phyloP scores from a whole-genome alignment of 2,329 filamentous ascomycete species.

The Monilinia vaccinii-corymbosi region DNA sequence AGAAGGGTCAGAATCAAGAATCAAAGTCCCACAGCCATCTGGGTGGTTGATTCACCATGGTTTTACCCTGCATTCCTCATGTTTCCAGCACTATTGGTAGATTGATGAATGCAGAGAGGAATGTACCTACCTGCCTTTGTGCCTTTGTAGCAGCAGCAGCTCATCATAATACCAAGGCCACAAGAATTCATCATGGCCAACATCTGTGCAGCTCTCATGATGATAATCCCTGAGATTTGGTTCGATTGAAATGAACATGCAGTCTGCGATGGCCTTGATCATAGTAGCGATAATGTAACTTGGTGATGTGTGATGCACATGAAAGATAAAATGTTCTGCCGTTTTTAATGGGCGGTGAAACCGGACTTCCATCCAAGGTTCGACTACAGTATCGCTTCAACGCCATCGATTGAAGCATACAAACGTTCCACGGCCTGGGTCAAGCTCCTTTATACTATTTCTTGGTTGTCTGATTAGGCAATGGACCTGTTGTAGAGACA shows the following conservation, averaged over 20 bases:
- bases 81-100: background rate
- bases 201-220: background rate
- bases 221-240: too few species aligned
- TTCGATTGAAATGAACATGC: background rate
- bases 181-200: background rate
- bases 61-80: conserved; percentile 4
- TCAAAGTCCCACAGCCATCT: background rate
- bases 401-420: too few species aligned
- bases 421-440: too few species aligned
- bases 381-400: too few species aligned
- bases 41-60: background rate
- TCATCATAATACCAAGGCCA: background rate
- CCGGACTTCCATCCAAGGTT: too few species aligned
- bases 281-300: background rate
- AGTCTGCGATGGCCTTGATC: background rate
- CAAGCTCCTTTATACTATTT: too few species aligned
- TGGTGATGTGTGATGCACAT: too few species aligned
- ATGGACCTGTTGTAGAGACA: too few species aligned
- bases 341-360: background rate
- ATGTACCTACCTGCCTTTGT: background rate
- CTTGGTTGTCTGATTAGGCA: too few species aligned
- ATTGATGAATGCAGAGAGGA: background rate
- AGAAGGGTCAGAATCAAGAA: background rate
- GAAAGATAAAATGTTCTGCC: background rate
- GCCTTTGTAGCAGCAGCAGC: background rate